Percentiles rank a stretch among this genome's conserved stretches.
phyloP scores from a whole-genome alignment of 169 alveolate species.

The Amoebophrya sp. region DNA sequence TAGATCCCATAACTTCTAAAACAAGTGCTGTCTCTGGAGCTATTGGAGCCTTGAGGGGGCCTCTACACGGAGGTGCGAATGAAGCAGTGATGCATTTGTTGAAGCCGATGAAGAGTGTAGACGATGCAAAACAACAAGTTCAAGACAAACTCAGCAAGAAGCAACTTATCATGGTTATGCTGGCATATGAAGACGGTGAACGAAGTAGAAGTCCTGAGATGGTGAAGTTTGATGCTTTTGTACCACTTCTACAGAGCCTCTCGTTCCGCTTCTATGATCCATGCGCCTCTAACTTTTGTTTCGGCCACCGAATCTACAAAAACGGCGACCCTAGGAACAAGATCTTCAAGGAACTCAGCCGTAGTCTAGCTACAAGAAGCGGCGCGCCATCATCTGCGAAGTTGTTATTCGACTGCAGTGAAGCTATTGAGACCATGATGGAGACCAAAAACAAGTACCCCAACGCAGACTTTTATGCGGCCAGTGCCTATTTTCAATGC shows the following conservation, averaged over 20 bases:
- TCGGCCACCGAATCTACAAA: constrained; percentile 72
- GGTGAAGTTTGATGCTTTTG: no score
- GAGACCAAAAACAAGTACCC: constrained; percentile 64
- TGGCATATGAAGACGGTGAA: no score
- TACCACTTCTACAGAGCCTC: no score
- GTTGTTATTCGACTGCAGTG: constrained; percentile 54
- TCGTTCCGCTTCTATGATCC: no score
- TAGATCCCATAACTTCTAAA: no score
- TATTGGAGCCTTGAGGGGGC: constrained; percentile 67
- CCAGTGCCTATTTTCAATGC: constrained; percentile 61
- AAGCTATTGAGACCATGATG: constrained; percentile 56
- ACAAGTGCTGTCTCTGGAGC: constrained; percentile 63
- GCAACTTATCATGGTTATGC: no score
- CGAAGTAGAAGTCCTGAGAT: no score
- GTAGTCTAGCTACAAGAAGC: constrained; percentile 47
- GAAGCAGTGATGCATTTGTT: constrained; percentile 70
- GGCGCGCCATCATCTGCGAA: constrained; percentile 50
- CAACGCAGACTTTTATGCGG: constrained; percentile 69
- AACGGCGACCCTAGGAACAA: constrained; percentile 72
- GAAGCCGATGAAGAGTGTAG: no score
- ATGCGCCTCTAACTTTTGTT: no score
- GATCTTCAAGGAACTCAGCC: constrained; percentile 56
- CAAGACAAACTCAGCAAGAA: no score
- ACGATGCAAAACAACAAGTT: no score
- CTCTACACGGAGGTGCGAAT: constrained; percentile 77